These are phyloP conservation scores for Penicillium palitans DNA, from an alignment of 2,329 filamentous ascomycete species.

Conservation along the genomic window DNA sequence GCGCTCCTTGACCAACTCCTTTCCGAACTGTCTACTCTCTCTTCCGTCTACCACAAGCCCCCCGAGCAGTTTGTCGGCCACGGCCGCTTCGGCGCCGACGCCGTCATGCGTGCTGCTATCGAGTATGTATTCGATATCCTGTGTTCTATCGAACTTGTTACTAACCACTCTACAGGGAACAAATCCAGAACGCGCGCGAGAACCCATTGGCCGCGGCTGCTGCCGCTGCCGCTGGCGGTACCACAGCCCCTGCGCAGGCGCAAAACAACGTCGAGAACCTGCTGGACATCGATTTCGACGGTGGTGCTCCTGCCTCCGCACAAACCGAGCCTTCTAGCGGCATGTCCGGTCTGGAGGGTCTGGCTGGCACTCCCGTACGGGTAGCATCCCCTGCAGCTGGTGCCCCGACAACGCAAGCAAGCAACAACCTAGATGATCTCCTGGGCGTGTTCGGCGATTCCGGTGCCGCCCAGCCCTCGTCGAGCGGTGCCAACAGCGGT, in stretches of 20 bases:
- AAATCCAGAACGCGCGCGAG: constrained; percentile 85
- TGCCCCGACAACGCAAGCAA: constrained; percentile 30
- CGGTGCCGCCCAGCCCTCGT: constrained; percentile 38
- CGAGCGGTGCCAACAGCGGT: constrained; percentile 38
- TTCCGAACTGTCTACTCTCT: constrained; percentile 85
- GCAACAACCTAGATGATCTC: constrained; percentile 76
- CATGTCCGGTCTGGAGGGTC: constrained; percentile 62
- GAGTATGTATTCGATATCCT: constrained; percentile 54
- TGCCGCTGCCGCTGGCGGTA: constrained; percentile 60
- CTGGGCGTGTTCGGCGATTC: constrained; percentile 66
- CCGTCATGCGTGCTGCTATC: constrained; percentile 91
- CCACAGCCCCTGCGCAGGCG: constrained; percentile 50
- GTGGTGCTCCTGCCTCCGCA: constrained; percentile 83
- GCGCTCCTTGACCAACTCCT: constrained; percentile 87
- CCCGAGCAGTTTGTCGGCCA: constrained; percentile 97
- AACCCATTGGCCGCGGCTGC: constrained; percentile 88
- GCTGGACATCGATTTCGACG: constrained; percentile 94
- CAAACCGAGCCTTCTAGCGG: constrained; percentile 63
- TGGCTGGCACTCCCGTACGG: constrained; percentile 59
- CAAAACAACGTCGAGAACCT: constrained; percentile 90
- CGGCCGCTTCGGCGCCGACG: constrained; percentile 89
- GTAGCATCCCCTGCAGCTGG: constrained; percentile 47
- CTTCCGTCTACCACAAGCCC: constrained; percentile 97
- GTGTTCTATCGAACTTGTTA: not conserved
- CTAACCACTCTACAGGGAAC: constrained; percentile 59